phyloP scores from a whole-genome alignment of 2,329 filamentous ascomycete genomes.

The Trichoderma citrinoviride region DNA sequence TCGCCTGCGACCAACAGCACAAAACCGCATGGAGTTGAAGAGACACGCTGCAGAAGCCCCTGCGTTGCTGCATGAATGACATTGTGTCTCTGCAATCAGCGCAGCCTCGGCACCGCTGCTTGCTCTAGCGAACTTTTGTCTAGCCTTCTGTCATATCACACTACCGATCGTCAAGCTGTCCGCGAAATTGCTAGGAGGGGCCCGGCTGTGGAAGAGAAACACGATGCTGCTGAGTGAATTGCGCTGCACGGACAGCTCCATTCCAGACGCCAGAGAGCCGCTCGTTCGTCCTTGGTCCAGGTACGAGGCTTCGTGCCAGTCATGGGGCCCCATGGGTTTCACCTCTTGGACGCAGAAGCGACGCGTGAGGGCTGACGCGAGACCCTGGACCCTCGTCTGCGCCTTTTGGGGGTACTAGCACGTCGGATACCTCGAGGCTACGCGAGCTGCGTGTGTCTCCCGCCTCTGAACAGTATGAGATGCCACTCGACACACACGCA shows the following conservation, averaged over 20 bases:
- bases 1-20: neutral
- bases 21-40: neutral
- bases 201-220: neutral
- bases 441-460: neutral
- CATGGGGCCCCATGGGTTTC: constrained; percentile 6
- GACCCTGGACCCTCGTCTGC: constrained; percentile 6
- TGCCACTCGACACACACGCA: neutral
- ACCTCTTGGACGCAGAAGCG: constrained; percentile 4
- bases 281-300: no score
- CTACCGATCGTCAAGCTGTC: neutral
- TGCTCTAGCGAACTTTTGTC: constrained; percentile 18
- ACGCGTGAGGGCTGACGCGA: constrained; percentile 17
- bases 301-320: neutral
- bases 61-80: constrained; percentile 20
- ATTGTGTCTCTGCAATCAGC: neutral
- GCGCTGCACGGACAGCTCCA: neutral
- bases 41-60: constrained; percentile 9
- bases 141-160: neutral
- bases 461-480: neutral
- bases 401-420: neutral
- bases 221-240: neutral
- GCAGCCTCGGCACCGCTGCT: constrained; percentile 16
- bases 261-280: neutral
- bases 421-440: neutral
- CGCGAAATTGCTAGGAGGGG: constrained; percentile 1